Evolutionary conservation across 257 asterid species (phyloP), one percentile per base, ranked within the genome.

Genomic region (Prunella vulgaris): DNA sequence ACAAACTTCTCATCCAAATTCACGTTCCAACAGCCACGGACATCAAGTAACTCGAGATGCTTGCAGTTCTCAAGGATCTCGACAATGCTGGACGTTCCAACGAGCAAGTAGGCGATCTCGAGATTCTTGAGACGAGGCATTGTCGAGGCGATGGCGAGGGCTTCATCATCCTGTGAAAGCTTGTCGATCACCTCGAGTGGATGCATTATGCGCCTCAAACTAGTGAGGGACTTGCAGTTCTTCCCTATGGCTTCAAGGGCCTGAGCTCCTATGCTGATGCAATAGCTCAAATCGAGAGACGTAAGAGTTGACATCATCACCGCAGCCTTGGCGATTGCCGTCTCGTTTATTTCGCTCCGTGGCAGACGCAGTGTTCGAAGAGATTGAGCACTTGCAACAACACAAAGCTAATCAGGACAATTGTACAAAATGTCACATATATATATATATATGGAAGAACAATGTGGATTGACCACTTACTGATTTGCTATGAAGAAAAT

Each of bases 11-110:
- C 85, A 0, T 90, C 95, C 57, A 92, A 60, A 37, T 84, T 75
- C 65, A 92, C 98, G 5, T 81, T 65, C 96, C 96, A 90, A 64
- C 98, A 92, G 1, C 98, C 97, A 0, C 97, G 84, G 0, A 93
- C 73, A 20, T 93, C 97, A 2, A 93, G 80, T 10, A 84, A 60
- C 80, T 90, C 96, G 3, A 90, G 96, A 13, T 77, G 10, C 33
- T 56, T 77, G 84, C 97, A 93, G 14, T 69, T 84, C 10, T 74
- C 65, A 5, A 93, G 72, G 30, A 93, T 83, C 83, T 90, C 82
- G 1, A 86, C 27, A 13, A 86, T 61, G 25, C 96, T 80, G 3
- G 56, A 62, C 1, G 97, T 93, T 18, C 67, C 74, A 14, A 90
- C 90, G 1, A 85, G 85, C 81, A 88, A 72, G 84, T 93, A 88